Evolutionary conservation across 202 grass and related monocot species (phyloP).

Genomic region (Hordeum pubiflorum): DNA sequence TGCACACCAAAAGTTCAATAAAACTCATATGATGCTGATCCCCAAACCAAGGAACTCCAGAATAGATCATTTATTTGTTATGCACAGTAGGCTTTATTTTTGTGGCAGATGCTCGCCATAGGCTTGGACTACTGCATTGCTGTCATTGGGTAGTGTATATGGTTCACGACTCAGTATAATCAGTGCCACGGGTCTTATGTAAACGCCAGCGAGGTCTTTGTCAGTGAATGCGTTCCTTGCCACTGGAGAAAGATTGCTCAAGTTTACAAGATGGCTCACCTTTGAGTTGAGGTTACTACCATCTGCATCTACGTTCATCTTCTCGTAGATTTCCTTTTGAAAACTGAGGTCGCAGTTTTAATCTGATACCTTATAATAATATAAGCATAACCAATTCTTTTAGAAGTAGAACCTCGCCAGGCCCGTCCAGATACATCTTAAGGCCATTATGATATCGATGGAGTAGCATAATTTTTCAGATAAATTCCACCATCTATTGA

Average conservation of each 20-base stretch:
- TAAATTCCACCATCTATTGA: not conserved
- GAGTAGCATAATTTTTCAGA: not conserved
- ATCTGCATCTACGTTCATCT: not conserved
- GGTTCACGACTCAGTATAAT: not conserved
- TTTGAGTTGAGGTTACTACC: not conserved
- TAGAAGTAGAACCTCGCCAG: not conserved
- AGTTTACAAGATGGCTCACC: not conserved
- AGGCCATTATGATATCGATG: not conserved
- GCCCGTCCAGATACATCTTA: not conserved
- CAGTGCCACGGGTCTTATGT: not conserved
- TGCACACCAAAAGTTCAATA: not conserved
- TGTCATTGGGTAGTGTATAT: conserved; percentile 6
- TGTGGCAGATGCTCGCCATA: not conserved
- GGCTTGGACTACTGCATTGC: not conserved
- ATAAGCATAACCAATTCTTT: not conserved
- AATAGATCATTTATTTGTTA: not conserved
- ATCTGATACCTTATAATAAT: not conserved
- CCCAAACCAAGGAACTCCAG: not conserved
- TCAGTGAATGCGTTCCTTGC: not conserved
- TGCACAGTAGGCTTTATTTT: not conserved
- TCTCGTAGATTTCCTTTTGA: not conserved
- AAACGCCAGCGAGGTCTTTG: not conserved
- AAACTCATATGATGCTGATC: not conserved
- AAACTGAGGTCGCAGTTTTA: not conserved
- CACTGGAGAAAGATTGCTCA: not conserved